phyloP scores from a whole-genome alignment of 345 rosid genomes.

The Murraya paniculata region DNA sequence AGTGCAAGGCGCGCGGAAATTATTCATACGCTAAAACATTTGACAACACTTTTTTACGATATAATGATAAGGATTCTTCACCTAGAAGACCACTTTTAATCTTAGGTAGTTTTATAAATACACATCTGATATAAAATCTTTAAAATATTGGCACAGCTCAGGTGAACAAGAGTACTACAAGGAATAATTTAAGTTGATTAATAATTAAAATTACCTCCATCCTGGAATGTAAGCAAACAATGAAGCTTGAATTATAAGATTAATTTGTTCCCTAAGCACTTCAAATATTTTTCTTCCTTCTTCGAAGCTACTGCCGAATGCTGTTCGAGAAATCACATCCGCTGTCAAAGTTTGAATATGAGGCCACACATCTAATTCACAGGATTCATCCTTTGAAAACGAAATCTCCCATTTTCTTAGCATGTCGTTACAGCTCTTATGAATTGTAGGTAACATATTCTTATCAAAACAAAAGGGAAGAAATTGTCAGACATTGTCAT shows the following conservation, averaged over 20 bases:
- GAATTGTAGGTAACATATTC: constrained; percentile 14
- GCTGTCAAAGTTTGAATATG: constrained; percentile 25
- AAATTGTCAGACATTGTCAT: neutral
- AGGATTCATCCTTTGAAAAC: neutral
- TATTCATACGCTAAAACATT: neutral
- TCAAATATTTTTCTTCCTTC: constrained; percentile 66
- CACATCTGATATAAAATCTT: too few relatives aligned
- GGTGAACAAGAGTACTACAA: too few relatives aligned
- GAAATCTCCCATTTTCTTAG: constrained; percentile 28
- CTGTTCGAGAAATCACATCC: constrained; percentile 46
- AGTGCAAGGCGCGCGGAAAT: neutral
- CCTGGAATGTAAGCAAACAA: constrained; percentile 49
- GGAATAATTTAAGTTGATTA: neutral
- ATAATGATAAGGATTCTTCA: too few relatives aligned
- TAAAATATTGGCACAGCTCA: too few relatives aligned
- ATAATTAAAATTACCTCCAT: constrained; percentile 40
- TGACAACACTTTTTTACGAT: too few relatives aligned
- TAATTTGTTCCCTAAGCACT: constrained; percentile 45
- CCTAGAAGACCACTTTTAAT: too few relatives aligned
- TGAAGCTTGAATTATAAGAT: constrained; percentile 26
- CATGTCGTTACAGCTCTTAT: constrained; percentile 31
- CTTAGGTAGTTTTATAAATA: too few relatives aligned
- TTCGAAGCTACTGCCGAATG: constrained; percentile 68
- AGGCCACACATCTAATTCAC: constrained; percentile 24
- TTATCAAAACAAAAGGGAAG: neutral